phyloP scores from a whole-genome alignment of 2,329 filamentous ascomycete genomes.

The Cytospora mali region DNA sequence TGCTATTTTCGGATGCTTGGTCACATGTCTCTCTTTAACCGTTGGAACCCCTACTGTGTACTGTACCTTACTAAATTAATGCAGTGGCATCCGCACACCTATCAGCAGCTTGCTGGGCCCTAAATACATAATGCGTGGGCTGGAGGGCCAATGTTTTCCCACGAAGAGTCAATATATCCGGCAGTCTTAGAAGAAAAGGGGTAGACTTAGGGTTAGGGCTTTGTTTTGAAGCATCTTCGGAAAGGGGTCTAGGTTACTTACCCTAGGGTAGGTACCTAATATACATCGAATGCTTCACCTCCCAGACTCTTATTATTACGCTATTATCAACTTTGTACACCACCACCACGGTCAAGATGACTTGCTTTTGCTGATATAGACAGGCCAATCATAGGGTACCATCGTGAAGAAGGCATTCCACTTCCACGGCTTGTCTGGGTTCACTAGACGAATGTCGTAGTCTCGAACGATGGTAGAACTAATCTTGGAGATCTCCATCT shows the following conservation, averaged over 20 bases:
- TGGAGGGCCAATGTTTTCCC: background rate
- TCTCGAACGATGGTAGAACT: conserved; percentile 28
- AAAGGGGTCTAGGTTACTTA: too few relatives aligned
- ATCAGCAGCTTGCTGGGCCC: background rate
- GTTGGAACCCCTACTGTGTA: background rate
- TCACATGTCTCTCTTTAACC: background rate
- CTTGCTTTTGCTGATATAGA: conserved; percentile 25
- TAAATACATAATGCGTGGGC: background rate
- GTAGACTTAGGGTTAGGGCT: background rate
- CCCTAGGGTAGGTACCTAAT: too few relatives aligned
- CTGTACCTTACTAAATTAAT: too few relatives aligned
- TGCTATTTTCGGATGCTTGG: background rate
- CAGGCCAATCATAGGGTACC: conserved; percentile 28
- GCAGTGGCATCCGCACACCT: background rate
- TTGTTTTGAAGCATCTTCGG: too few relatives aligned
- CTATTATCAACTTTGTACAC: too few relatives aligned
- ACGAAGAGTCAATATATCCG: background rate
- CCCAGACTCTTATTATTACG: too few relatives aligned
- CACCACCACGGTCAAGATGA: background rate
- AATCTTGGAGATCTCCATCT: conserved; percentile 30
- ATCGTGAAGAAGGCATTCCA: conserved; percentile 29
- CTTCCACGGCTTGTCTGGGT: conserved; percentile 26
- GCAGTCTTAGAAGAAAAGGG: background rate
- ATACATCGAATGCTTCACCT: too few relatives aligned
- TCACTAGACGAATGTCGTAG: conserved; percentile 28